Base-by-base conservation (phyloP, 179 eudicot species). In the Silene noctiflora region DNA sequence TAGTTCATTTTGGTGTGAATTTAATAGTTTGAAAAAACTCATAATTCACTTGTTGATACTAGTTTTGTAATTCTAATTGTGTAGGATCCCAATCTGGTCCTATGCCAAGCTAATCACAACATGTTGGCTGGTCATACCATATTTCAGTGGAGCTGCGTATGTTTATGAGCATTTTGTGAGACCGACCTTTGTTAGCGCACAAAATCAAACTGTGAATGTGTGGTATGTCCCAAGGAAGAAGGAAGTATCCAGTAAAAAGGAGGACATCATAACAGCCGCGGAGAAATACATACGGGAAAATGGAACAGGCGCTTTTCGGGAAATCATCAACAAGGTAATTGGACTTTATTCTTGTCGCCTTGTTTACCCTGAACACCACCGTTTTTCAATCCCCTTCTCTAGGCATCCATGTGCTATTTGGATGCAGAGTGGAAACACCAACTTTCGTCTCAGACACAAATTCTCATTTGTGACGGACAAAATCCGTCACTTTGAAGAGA, bases 131-230 rank as follows among this genome's bases (percentile, higher is more conserved):
- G 98, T 93, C 68, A 89, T 95, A 82, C 99, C 99, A 10, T 88
- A 95, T 87, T 95, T 95, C 85, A 95, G 93, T 85, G 99, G 99
- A 59, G 99, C 99, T 73, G 93, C 99, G 24, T 91, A 91, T 82
- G 98, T 95, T 6, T 95, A 95, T 64, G 96, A 95, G 74, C 95
- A 87, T 81, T 91, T 84, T 76, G 88, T 95, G n/a, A 86, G 99
- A 84, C 97, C 98, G 24, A 75, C 85, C 60, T 84, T 84, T 68
- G 90, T 87, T 19, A 91, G 83, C 70, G 86, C 89, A 13, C 83
- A 81, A 82, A 81, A 81, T 65, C 82, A 77, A 20, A 76, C 78
- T 42, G 83, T 88, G 63, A 95, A 93, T 84, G 75, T 89, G 39
- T 91, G 91, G 94, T 86, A 88, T 77, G 85, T 90, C 58, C 95